phyloP scores from a whole-genome alignment of 768 basidiomycete species.

The Rhodotorula babjevae region DNA sequence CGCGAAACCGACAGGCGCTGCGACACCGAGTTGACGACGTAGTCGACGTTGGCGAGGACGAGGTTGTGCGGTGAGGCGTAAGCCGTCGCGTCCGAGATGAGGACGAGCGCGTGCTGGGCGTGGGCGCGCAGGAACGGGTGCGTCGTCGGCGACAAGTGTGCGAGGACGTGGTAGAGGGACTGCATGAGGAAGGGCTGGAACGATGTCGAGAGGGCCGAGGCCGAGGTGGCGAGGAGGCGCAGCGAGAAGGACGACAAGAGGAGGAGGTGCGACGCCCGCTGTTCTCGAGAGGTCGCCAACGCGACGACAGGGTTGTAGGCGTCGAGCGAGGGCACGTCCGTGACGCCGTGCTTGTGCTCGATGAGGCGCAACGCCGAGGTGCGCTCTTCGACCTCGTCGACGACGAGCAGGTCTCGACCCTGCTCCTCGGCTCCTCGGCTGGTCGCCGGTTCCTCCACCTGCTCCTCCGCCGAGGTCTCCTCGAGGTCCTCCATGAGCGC shows the following conservation, averaged over 20 bases:
- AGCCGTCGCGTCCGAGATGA: constrained; percentile 66
- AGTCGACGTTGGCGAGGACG: constrained; percentile 90
- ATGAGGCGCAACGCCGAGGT: constrained; percentile 22
- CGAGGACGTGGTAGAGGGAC: constrained; percentile 76
- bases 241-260: constrained; percentile 69
- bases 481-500: constrained; percentile 64
- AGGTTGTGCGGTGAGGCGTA: constrained; percentile 87
- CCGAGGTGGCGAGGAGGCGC: constrained; percentile 65
- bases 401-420: background rate
- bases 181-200: constrained; percentile 72
- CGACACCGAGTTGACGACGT: constrained; percentile 84
- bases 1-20: constrained; percentile 68
- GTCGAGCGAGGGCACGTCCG: constrained; percentile 1
- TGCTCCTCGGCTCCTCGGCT: background rate
- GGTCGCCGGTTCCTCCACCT: constrained; percentile 25
- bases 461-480: constrained; percentile 53
- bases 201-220: constrained; percentile 66
- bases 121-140: constrained; percentile 63
- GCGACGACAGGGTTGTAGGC: constrained; percentile 18
- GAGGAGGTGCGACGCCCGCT: constrained; percentile 53
- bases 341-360: constrained; percentile 21
- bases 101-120: constrained; percentile 67
- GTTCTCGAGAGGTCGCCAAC: background rate
- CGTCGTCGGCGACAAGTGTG: constrained; percentile 70
- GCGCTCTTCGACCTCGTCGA: background rate